Base-by-base conservation (phyloP, 1,284 basidiomycete species). In the Moniliophthora roreri region DNA sequence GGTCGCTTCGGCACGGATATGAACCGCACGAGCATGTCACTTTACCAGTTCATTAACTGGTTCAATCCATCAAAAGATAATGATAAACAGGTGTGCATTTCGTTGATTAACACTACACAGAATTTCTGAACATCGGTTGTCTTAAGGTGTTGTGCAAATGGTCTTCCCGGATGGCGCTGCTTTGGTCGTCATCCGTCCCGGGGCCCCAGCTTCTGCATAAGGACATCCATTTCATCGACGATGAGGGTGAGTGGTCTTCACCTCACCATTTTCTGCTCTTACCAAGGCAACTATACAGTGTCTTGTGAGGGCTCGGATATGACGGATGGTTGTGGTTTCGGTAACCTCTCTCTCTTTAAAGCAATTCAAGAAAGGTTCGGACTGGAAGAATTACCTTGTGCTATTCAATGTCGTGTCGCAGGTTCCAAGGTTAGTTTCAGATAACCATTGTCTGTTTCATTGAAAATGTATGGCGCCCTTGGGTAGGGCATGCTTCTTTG, bases 251-350 rank as follows among this genome's bases (percentile, higher is more conserved):
- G 62, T 57, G 7, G 18, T 48, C n/a, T 39, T 34, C 11, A 36
- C 15, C n/a, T 8, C 34, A 28, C 26, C 9, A 40, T 42, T 26
- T 10, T 10, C 4, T 21, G 42, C 13, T n/a, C 21, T 15, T 41
- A 11, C 11, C 21, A n/a, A 50, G 11, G 42, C 34, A 10, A 38
- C 41, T 9, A 8, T 9, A 16, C 42, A 56, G 56, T 58, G 1
- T 59, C 55, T 1, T 59, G 53, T n/a, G 35, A 54, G 20, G 50
- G 59, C 10, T 63, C 63, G 59, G 63, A 69, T 18, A 75, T 78
- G 71, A 77, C 76, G 0, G 76, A 78, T 52, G 76, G 77, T 0
- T 76, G 73, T 53, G 77, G 77, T 0, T 57, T 73, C 21, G 66
- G 69, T 0, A 76, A 71, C 46, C 56, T 60, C 1, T 60, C 63